phyloP scores from a whole-genome alignment of 306 rosid species.

The Datisca glomerata region DNA sequence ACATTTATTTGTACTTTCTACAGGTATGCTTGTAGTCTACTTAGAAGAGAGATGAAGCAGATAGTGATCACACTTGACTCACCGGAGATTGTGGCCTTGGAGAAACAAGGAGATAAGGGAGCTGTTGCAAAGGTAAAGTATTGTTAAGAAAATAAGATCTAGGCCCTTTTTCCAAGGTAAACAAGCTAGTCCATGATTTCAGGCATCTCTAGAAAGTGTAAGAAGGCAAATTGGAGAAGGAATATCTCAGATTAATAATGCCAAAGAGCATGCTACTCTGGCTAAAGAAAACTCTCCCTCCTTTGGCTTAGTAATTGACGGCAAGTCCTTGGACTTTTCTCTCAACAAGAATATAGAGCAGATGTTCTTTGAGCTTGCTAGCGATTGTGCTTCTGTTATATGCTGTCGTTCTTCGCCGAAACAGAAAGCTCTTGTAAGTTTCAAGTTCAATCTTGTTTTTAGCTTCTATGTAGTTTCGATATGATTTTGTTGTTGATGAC shows the following conservation, averaged over 20 bases:
- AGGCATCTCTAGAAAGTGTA: slow-evolving; percentile 64
- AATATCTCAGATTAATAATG: slow-evolving; percentile 30
- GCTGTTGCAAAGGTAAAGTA: slow-evolving; percentile 40
- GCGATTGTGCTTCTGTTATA: slow-evolving; percentile 63
- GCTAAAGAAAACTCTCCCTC: slow-evolving; percentile 17
- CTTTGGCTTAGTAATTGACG: slow-evolving; percentile 74
- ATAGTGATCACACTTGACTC: slow-evolving; percentile 65
- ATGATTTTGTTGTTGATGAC: slow-evolving; percentile 1
- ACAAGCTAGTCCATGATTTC: slow-evolving; percentile 20
- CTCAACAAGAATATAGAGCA: slow-evolving; percentile 35
- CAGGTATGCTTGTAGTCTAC: slow-evolving; percentile 85
- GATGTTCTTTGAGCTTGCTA: slow-evolving; percentile 62
- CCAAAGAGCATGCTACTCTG: slow-evolving; percentile 21
- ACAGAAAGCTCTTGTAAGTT: slow-evolving; percentile 81
- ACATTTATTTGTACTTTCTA: slow-evolving; percentile 10
- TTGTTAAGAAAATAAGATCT: slow-evolving; percentile 1
- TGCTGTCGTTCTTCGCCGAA: slow-evolving; percentile 90
- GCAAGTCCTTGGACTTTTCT: slow-evolving; percentile 72
- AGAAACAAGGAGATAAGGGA: slow-evolving; percentile 52
- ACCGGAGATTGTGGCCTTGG: slow-evolving; percentile 47
- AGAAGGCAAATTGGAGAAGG: slow-evolving; percentile 55
- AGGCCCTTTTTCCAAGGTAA: not conserved
- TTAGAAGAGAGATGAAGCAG: slow-evolving; percentile 61
- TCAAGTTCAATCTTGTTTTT: slow-evolving; percentile 8
- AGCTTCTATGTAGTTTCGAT: too few relatives aligned